Conservation (phyloP, 441 rosid genomes). For the Jatropha multifida region DNA sequence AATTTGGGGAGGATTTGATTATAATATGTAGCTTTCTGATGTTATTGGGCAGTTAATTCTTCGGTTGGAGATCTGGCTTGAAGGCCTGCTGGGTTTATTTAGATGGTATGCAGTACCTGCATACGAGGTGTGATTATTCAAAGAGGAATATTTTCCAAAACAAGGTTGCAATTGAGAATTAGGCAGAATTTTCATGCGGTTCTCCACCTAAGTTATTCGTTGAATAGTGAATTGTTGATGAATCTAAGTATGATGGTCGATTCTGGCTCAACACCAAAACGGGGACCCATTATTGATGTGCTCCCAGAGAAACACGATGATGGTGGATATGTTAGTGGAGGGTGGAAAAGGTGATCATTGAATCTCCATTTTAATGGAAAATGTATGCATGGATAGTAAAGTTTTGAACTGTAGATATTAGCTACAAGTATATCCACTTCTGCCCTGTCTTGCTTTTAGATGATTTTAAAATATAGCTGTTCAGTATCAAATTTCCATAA, state of each 20-base stretch:
- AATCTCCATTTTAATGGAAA: neutral
- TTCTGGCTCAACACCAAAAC: conserved; percentile 50
- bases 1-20: neutral
- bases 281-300: conserved; percentile 37
- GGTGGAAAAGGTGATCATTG: conserved; percentile 76
- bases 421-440: neutral
- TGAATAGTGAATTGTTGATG: conserved; percentile 32
- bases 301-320: conserved; percentile 64
- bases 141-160: conserved; percentile 48
- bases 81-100: conserved; percentile 34
- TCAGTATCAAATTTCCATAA: neutral
- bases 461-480: neutral
- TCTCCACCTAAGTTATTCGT: conserved; percentile 28
- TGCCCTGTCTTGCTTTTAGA: neutral
- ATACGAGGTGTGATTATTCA: conserved; percentile 60
- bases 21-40: neutral
- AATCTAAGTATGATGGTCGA: conserved; percentile 75
- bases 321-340: conserved; percentile 74
- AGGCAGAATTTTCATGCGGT: conserved; percentile 40
- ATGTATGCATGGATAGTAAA: neutral
- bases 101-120: conserved; percentile 79
- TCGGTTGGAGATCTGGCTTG: conserved; percentile 28
- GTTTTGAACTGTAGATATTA: neutral
- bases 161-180: conserved; percentile 34
- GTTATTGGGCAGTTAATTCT: conserved; percentile 14